Conservation (phyloP, 305 asterid genomes). For the Fraxinus baroniana region DNA sequence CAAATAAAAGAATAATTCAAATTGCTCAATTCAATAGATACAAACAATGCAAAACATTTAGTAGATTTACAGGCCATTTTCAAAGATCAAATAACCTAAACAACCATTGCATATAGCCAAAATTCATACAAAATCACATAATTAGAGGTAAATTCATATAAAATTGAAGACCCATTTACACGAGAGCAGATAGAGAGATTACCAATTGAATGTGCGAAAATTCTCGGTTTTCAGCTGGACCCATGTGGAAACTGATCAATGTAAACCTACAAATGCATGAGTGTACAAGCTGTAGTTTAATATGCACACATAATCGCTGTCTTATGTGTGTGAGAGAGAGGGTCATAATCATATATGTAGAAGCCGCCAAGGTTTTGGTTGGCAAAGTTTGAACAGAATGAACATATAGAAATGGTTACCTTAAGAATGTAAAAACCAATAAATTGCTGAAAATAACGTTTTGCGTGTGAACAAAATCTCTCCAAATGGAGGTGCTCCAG, state of each 20-base stretch:
- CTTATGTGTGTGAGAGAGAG: neutral
- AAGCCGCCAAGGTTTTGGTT: neutral
- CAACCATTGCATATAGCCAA: slow-evolving; percentile 13
- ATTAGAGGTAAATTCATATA: slow-evolving; percentile 15
- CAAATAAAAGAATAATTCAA: neutral
- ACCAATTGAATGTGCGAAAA: slow-evolving; percentile 19
- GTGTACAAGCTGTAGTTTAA: neutral
- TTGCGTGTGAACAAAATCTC: neutral
- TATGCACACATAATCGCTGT: neutral
- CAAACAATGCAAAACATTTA: neutral
- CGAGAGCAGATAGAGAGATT: slow-evolving; percentile 20
- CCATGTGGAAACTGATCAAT: slow-evolving; percentile 18
- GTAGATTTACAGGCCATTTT: slow-evolving; percentile 10
- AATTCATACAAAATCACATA: slow-evolving; percentile 13
- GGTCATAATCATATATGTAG: neutral
- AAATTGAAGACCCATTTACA: slow-evolving; percentile 15
- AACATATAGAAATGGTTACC: too few relatives aligned
- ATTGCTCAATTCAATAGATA: slow-evolving; percentile 11
- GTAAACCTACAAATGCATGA: neutral
- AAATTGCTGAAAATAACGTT: neutral
- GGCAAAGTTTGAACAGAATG: neutral
- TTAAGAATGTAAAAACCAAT: neutral
- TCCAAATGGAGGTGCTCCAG: neutral
- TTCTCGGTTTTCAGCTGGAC: slow-evolving; percentile 31
- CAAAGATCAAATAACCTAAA: slow-evolving; percentile 21